phyloP scores from a whole-genome alignment of 805 yeast species.

The Metschnikowia kunwiensis region DNA sequence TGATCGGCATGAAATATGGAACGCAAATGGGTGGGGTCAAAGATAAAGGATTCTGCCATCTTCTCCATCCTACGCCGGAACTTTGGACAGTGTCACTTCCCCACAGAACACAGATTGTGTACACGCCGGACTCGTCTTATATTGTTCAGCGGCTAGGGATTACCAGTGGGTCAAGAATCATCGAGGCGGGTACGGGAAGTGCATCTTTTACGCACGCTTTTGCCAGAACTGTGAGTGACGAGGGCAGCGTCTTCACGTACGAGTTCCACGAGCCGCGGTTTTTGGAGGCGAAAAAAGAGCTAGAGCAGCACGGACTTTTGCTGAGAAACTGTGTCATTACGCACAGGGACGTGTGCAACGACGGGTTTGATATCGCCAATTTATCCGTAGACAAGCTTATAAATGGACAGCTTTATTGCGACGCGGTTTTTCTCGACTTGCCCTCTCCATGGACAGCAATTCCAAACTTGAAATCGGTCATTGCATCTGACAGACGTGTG shows the following conservation, averaged over 20 bases:
- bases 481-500: conserved; percentile 50
- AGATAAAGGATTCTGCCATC: conserved; percentile 82
- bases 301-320: conserved; percentile 64
- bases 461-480: conserved; percentile 62
- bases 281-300: conserved; percentile 73
- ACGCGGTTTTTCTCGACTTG: conserved; percentile 80
- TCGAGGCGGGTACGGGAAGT: conserved; percentile 98
- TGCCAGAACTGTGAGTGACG: conserved; percentile 65
- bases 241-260: conserved; percentile 72
- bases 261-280: conserved; percentile 90
- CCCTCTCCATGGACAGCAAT: conserved; percentile 98
- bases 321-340: conserved; percentile 58
- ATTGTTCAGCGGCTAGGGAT: conserved; percentile 80
- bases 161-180: conserved; percentile 69
- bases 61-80: conserved; percentile 91
- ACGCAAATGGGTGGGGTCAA: conserved; percentile 74
- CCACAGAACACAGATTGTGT: conserved; percentile 96
- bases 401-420: conserved; percentile 49
- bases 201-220: conserved; percentile 94
- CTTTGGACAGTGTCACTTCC: conserved; percentile 95
- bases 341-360: conserved; percentile 88
- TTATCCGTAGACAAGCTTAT: conserved; percentile 25
- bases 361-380: conserved; percentile 64
- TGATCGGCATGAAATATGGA: conserved; percentile 83
- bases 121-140: conserved; percentile 91